A percentile compares a stretch with the other conserved stretches of the same genome.
These are phyloP conservation scores for Pleurotus pulmonarius DNA, from an alignment of 768 basidiomycete species.

Conservation along the genomic window DNA sequence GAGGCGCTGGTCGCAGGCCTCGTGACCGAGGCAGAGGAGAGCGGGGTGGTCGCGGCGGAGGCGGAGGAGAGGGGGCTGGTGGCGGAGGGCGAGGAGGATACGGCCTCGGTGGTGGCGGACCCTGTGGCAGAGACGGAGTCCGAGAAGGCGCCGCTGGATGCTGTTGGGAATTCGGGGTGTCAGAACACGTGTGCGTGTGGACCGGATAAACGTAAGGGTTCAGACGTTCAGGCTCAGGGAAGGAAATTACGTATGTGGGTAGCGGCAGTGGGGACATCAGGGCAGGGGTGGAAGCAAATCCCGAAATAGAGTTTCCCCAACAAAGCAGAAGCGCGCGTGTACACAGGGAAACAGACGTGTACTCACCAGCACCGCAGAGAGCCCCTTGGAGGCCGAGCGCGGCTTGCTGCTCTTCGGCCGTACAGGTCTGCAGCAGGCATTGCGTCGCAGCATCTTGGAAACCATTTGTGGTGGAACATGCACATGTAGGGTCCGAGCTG, in stretches of 20 bases:
- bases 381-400: neutral
- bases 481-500: conserved; percentile 3
- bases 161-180: neutral
- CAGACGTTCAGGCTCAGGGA: neutral
- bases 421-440: neutral
- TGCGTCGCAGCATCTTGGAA: neutral
- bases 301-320: neutral
- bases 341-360: neutral
- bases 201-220: neutral
- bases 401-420: neutral
- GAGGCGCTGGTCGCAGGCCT: neutral
- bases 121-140: neutral
- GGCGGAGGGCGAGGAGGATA: neutral
- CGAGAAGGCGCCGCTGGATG: neutral
- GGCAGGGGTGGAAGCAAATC: neutral
- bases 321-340: neutral
- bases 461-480: neutral
- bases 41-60: neutral
- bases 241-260: neutral
- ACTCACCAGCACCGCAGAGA: conserved; percentile 4
- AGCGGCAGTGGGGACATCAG: too few species aligned
- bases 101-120: neutral
- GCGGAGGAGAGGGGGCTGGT: neutral
- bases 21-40: neutral
- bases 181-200: neutral